phyloP scores from a whole-genome alignment of 2,329 filamentous ascomycete genomes.

The Colletotrichum aenigma region DNA sequence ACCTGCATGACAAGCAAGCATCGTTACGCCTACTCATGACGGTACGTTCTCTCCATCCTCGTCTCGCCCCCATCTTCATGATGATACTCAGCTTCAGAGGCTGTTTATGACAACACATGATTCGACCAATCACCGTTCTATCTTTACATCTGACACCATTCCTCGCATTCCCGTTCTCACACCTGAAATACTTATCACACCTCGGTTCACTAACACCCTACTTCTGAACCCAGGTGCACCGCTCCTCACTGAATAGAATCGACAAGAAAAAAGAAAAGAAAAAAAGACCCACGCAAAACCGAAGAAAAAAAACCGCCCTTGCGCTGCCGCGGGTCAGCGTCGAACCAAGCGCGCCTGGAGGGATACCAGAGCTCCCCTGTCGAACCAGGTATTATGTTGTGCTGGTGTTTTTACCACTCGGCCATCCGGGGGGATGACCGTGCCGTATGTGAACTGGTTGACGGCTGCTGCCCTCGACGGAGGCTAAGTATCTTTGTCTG shows the following conservation, averaged over 20 bases:
- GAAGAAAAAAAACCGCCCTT: background rate
- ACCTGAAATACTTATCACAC: background rate
- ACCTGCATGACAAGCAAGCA: background rate
- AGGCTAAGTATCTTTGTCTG: background rate
- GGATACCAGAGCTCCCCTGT: background rate
- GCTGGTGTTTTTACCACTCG: background rate
- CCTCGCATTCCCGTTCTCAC: background rate
- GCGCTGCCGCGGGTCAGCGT: background rate
- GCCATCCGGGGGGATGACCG: background rate
- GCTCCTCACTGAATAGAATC: background rate
- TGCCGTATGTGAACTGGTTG: background rate
- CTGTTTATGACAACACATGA: slow-evolving; percentile 51
- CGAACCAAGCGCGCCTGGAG: background rate
- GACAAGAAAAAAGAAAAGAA: background rate
- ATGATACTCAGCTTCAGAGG: slow-evolving; percentile 47
- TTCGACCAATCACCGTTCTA: slow-evolving; percentile 39
- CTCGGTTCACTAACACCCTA: background rate
- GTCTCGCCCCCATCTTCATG: slow-evolving; percentile 25
- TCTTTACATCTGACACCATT: slow-evolving; percentile 21
- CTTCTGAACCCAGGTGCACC: background rate
- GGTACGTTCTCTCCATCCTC: background rate
- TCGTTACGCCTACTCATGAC: background rate
- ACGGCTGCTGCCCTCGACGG: fast-evolving
- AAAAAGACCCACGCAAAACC: too few relatives aligned
- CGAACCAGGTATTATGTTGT: background rate